A percentile compares a stretch with the other conserved stretches of the same genome.
These are phyloP conservation scores for Saposhnikovia divaricata DNA, from an alignment of 129 eudicot species.

Conservation along the genomic window DNA sequence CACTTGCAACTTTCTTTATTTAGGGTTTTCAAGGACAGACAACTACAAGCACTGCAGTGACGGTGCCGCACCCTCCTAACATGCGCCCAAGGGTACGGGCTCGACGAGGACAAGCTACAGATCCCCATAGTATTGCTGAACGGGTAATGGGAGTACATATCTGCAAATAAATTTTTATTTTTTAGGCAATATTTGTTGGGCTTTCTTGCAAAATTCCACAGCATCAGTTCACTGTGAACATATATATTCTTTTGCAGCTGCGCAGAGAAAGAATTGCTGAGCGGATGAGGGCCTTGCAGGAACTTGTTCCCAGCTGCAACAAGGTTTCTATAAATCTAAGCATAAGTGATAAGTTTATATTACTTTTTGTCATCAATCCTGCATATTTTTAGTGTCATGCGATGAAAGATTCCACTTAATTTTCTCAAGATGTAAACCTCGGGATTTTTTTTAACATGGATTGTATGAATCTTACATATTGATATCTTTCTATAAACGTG, in stretches of 20 bases:
- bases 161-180: not conserved
- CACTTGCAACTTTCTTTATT: not conserved
- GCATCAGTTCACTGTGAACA: not conserved
- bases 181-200: not conserved
- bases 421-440: not conserved
- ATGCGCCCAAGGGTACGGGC: constrained; percentile 94
- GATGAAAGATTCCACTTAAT: not conserved
- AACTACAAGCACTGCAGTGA: constrained; percentile 56
- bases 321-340: constrained; percentile 39
- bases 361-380: not conserved
- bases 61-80: constrained; percentile 73
- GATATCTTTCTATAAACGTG: not conserved
- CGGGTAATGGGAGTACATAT: constrained; percentile 36
- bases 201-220: not conserved
- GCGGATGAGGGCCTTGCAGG: constrained; percentile 95
- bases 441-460: not conserved
- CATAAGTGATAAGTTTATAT: not conserved
- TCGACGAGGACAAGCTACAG: constrained; percentile 94
- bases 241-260: constrained; percentile 37
- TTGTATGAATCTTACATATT: not conserved
- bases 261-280: constrained; percentile 97
- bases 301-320: constrained; percentile 93
- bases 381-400: not conserved
- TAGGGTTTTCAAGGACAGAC: constrained; percentile 82
- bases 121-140: constrained; percentile 98